Conservation (phyloP, 257 asterid genomes). For the Solanum chiquidenum region DNA sequence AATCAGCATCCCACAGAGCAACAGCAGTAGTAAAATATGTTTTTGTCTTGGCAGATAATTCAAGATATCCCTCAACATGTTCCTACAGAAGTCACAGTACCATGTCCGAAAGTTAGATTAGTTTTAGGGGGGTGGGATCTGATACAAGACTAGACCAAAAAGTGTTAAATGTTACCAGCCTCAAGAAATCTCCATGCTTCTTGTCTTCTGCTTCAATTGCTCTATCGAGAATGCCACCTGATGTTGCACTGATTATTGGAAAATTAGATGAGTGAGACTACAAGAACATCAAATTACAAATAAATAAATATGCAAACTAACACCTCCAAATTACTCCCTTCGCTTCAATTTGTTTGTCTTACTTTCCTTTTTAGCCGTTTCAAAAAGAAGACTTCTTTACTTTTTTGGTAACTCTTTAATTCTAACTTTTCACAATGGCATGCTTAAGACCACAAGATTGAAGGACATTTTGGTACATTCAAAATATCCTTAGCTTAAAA, state of each 20-base stretch:
- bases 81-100: slow-evolving; percentile 27
- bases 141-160: background rate
- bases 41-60: slow-evolving; percentile 81
- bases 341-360: background rate
- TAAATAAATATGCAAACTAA: background rate
- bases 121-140: background rate
- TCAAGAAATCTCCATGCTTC: slow-evolving; percentile 74
- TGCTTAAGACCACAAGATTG: background rate
- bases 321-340: background rate
- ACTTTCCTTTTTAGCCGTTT: background rate
- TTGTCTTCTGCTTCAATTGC: slow-evolving; percentile 86
- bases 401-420: background rate
- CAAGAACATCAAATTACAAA: background rate
- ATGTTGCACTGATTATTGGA: slow-evolving; percentile 43
- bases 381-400: background rate
- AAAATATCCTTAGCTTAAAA: no score
- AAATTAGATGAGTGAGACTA: background rate
- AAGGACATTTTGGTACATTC: no score
- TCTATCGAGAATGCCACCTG: slow-evolving; percentile 91
- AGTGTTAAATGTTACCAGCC: slow-evolving; percentile 42
- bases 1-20: slow-evolving; percentile 87
- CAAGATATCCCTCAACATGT: slow-evolving; percentile 89
- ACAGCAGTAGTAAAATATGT: slow-evolving; percentile 68
- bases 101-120: background rate
- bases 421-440: background rate